Conservation (phyloP, 164 flowering plant genomes). For the grape (Vitis vinifera) region ASM3070453v1 NC_081811.1:7910501-7911000, state of each 20-base stretch:
- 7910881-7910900: neutral
- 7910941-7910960: conserved; percentile 97
- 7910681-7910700: neutral
- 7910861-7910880: conserved; percentile 20
- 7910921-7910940: conserved; percentile 76
- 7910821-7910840: conserved; percentile 79
- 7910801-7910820: conserved; percentile 94
- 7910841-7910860: conserved; percentile 85
- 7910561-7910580: no score
- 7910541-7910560: neutral
- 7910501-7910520: no score
- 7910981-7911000: conserved; percentile 96
- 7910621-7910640: no score
- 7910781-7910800: conserved; percentile 98
- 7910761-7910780: conserved; percentile 94
- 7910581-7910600: no score
- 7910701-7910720: neutral
- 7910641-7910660: no score
- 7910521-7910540: no score
- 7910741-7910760: conserved; percentile 1
- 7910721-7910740: neutral
- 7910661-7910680: no score
- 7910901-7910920: neutral
- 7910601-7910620: neutral
- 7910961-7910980: conserved; percentile 99